These are phyloP conservation scores for Fusarium liriodendri DNA, from an alignment of 2,329 filamentous ascomycete genomes.

Conservation along the genomic window DNA sequence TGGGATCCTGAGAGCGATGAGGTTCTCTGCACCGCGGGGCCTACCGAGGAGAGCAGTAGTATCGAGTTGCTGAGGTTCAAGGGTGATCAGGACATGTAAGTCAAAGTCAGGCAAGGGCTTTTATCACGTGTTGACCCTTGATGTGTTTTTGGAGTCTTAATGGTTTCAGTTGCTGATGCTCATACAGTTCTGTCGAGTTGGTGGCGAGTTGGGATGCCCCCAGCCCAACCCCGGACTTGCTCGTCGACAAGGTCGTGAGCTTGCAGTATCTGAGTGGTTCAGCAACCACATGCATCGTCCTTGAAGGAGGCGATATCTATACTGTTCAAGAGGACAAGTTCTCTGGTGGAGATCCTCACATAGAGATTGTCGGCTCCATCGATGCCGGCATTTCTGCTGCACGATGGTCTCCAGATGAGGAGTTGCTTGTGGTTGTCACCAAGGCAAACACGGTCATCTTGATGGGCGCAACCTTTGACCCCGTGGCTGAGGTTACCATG, in stretches of 20 bases:
- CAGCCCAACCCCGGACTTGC: conserved; percentile 80
- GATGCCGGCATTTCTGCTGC: conserved; percentile 92
- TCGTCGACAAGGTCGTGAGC: conserved; percentile 79
- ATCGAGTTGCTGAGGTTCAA: conserved; percentile 76
- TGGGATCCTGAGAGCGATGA: conserved; percentile 88
- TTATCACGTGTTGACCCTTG: background rate
- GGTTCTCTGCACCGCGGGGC: conserved; percentile 86
- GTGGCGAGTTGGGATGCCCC: conserved; percentile 92
- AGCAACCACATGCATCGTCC: conserved; percentile 80
- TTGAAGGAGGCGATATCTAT: conserved; percentile 92
- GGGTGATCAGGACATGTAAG: conserved; percentile 59
- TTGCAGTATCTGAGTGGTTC: conserved; percentile 89
- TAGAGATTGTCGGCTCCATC: conserved; percentile 95
- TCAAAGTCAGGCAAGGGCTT: conserved; percentile 43
- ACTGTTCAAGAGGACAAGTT: conserved; percentile 75
- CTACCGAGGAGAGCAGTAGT: conserved; percentile 73
- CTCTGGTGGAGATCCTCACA: conserved; percentile 72
- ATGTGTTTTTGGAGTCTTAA: background rate
- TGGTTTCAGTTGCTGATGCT: conserved; percentile 33
- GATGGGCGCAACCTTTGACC: conserved; percentile 93
- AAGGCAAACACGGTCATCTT: conserved; percentile 83
- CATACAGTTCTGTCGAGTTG: conserved; percentile 41
- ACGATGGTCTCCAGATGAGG: conserved; percentile 94
- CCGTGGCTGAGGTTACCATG: conserved; percentile 79
- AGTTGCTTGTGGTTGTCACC: conserved; percentile 86